phyloP scores from a whole-genome alignment of 2,329 filamentous ascomycete genomes.

The Lojkania enalia region DNA sequence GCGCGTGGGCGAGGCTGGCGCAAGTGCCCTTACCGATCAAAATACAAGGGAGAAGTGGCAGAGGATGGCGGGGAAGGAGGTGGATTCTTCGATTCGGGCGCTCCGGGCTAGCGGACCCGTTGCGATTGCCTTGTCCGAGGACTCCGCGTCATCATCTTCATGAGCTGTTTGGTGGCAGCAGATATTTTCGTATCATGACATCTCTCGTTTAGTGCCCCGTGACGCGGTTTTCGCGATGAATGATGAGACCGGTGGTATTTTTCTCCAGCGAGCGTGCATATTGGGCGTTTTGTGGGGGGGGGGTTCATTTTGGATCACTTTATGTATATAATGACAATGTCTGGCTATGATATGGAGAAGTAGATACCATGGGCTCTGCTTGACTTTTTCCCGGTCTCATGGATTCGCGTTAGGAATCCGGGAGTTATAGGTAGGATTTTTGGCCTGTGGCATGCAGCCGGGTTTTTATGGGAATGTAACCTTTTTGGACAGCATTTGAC shows the following conservation, averaged over 20 bases:
- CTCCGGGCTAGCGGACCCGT: slow-evolving; percentile 16
- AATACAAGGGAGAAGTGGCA: slow-evolving; percentile 72
- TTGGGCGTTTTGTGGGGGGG: neutral
- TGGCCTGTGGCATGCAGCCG: no score
- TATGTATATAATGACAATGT: neutral
- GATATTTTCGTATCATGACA: neutral
- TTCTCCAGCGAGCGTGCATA: neutral
- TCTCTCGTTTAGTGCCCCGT: neutral
- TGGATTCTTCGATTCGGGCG: slow-evolving; percentile 67
- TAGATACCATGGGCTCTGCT: neutral
- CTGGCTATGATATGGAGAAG: neutral
- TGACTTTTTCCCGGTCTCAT: no score
- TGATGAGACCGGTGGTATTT: neutral
- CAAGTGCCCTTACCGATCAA: slow-evolving; percentile 61
- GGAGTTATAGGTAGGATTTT: no score
- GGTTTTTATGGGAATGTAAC: no score
- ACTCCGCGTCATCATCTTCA: slow-evolving; percentile 3
- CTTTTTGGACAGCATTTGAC: no score
- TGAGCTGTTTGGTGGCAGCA: neutral
- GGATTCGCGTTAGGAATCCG: no score
- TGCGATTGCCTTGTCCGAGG: neutral
- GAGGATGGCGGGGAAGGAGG: slow-evolving; percentile 75
- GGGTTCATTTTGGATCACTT: neutral
- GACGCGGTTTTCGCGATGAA: neutral
- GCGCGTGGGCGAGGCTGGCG: slow-evolving; percentile 54